These are phyloP conservation scores for Choricystis sp. DNA, from an alignment of 139 green algal genomes.

Conservation along the genomic window DNA sequence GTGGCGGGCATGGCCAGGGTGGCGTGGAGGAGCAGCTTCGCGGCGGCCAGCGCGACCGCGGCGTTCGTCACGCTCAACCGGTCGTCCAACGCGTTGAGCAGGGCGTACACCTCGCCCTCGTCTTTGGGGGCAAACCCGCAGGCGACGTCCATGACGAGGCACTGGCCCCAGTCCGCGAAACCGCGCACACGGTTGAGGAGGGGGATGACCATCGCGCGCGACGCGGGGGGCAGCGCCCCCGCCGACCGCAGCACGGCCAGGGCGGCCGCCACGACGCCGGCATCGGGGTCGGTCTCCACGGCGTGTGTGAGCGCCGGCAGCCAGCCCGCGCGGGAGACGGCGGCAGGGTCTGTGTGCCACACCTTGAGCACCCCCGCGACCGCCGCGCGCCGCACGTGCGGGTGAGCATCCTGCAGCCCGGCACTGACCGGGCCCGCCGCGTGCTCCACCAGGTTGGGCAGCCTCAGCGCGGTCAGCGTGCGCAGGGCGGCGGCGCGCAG, in stretches of 20 bases:
- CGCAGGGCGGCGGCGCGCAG: neutral
- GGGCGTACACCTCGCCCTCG: conserved; percentile 55
- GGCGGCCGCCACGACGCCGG: conserved; percentile 54
- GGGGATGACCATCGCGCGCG: neutral
- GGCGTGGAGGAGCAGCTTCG: conserved; percentile 62
- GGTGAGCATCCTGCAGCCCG: conserved; percentile 37
- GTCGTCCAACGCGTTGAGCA: conserved; percentile 74
- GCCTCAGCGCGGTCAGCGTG: neutral
- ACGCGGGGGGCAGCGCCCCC: neutral
- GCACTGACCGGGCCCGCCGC: conserved; percentile 25
- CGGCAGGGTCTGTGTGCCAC: conserved; percentile 26
- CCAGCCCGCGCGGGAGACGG: conserved; percentile 23
- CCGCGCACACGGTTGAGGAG: conserved; percentile 20
- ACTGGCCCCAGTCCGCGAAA: conserved; percentile 68
- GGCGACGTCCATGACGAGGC: conserved; percentile 54
- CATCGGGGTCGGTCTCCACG: conserved; percentile 33
- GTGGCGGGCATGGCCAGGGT: conserved; percentile 61
- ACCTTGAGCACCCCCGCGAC: conserved; percentile 63
- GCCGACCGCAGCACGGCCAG: conserved; percentile 31
- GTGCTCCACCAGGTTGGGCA: conserved; percentile 8
- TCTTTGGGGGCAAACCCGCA: conserved; percentile 28
- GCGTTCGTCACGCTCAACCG: conserved; percentile 50
- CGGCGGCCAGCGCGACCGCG: conserved; percentile 52
- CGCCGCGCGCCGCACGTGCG: conserved; percentile 56
- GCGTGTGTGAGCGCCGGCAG: conserved; percentile 28